Evolutionary conservation across 2,329 filamentous ascomycete genomes (phyloP), one percentile per base, ranked within the genome.

Genomic region (Colletotrichum australisinense): DNA sequence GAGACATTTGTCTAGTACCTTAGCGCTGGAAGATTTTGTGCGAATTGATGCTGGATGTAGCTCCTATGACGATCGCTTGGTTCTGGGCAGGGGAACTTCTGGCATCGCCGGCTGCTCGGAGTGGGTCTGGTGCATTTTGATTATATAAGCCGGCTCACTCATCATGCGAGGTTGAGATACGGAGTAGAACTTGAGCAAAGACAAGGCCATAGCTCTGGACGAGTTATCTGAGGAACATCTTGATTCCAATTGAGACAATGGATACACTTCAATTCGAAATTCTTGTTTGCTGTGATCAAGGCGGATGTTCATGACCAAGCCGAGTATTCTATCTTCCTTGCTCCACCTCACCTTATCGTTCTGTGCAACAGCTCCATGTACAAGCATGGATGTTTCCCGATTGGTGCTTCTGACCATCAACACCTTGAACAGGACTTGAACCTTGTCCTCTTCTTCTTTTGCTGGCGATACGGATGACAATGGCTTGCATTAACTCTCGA

Each of bases 1-100:
- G 7, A 32, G 9, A 63, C 72, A 74, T 74, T 53, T 63, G 56
- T n/a, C 63, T 32, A 7, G 14, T 2, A 12, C 32, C 32, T 35
- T 12, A 19, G 16, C 4, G 26, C 28, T 11, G 19, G 32, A 22
- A 57, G 22, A 6, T 7, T 8, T 30, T 38, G 5, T 11, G 30
- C n/a, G 60, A 26, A 46, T 16, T 11, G 49, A 24, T 55, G n/a
- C 46, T 16, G n/a, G n/a, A 35, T 2, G n/a, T 26, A 55, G 12
- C 14, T 16, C 8, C 35, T 4, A 8, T 24, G 32, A 24, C 9
- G n/a, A 19, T 19, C 16, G 38, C 38, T 38, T n/a, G 46, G 22
- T 53, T 32, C 14, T 19, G 38, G 38, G 38, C 16, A 56, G 12
- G 0, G 32, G 32, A 35, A 57, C 24, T 30, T 57, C 32, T 30